phyloP scores from a whole-genome alignment of 257 asterid genomes.

The Lycium ferocissimum region DNA sequence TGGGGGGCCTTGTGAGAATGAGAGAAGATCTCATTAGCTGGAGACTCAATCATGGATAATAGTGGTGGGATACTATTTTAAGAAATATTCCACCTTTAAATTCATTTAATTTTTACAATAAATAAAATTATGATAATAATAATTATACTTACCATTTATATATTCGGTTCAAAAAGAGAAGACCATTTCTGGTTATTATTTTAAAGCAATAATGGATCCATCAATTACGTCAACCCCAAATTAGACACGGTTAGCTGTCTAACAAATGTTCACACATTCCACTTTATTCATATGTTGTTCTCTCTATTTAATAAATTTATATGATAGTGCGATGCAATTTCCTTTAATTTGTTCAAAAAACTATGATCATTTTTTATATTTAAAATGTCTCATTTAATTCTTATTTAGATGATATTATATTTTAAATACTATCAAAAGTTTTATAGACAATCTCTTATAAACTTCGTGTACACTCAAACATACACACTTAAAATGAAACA shows the following conservation, averaged over 20 bases:
- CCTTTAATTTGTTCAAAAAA: background rate
- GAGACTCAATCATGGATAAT: conserved; percentile 15
- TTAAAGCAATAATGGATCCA: background rate
- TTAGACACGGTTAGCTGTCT: background rate
- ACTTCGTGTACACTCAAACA: background rate
- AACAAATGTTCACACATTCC: background rate
- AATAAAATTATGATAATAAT: background rate
- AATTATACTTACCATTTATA: background rate
- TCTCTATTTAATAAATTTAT: background rate
- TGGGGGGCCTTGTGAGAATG: background rate
- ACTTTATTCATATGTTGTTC: background rate
- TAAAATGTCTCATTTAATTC: background rate
- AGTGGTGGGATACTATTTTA: conserved; percentile 15
- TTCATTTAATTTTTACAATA: background rate
- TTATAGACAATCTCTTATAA: background rate
- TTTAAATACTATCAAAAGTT: background rate
- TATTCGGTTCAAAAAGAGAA: background rate
- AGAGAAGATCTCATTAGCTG: conserved; percentile 21
- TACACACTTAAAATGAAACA: background rate
- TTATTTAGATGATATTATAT: background rate
- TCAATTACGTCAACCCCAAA: background rate
- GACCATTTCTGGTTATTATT: background rate
- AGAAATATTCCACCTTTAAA: conserved; percentile 4
- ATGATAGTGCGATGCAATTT: background rate
- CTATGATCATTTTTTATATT: background rate